phyloP scores from a whole-genome alignment of 2,329 filamentous ascomycete species.

The Chaetothyriales sp. region DNA sequence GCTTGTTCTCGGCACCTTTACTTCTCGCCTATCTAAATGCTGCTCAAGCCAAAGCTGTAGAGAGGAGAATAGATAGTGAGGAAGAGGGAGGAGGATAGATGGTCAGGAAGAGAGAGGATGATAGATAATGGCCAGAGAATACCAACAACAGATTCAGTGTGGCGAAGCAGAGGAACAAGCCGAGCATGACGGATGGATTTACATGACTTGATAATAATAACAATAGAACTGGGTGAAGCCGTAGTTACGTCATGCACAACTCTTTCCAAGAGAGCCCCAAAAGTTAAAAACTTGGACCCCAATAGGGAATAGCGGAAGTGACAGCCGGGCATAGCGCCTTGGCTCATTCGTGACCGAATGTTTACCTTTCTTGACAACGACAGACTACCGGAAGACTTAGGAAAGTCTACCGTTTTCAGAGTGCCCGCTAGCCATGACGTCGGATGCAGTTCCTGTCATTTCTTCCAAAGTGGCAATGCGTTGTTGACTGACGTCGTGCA shows the following conservation, averaged over 20 bases:
- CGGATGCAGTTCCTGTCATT: not conserved
- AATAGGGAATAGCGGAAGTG: not conserved
- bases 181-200: not conserved
- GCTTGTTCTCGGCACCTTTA: not conserved
- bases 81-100: not conserved
- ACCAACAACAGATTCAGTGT: not conserved
- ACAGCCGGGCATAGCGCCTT: not conserved
- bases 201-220: not conserved
- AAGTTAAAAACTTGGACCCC: not conserved
- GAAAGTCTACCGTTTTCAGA: not conserved
- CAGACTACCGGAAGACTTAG: not conserved
- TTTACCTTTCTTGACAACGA: not conserved
- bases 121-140: not conserved
- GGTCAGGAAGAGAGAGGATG: not conserved
- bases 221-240: not conserved
- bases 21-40: not conserved
- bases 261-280: not conserved
- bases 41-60: no score
- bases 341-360: not conserved
- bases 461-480: not conserved
- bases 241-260: not conserved
- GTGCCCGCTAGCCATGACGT: not conserved
- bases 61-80: no score
- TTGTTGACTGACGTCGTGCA: not conserved
- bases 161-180: not conserved